These are phyloP conservation scores for Populus davidiana DNA, from an alignment of 345 rosid genomes.

Conservation along the genomic window DNA sequence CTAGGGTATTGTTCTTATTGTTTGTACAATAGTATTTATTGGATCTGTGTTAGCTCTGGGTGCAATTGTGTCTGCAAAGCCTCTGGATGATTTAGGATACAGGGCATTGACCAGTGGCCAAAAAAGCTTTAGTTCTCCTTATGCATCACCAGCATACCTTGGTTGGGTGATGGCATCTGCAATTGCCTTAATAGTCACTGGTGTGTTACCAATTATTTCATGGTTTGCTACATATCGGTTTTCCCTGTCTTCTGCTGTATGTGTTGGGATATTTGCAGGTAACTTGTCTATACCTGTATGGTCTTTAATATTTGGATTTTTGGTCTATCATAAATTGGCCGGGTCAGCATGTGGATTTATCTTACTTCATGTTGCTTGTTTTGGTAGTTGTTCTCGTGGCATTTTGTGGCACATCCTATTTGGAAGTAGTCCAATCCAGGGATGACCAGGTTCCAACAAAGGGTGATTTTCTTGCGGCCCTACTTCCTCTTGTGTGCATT, in stretches of 20 bases:
- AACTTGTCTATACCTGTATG: constrained; percentile 21
- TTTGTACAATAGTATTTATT: constrained; percentile 59
- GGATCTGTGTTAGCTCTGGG: constrained; percentile 83
- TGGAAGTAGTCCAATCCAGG: constrained; percentile 88
- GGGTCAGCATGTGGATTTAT: constrained; percentile 2
- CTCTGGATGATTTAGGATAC: constrained; percentile 73
- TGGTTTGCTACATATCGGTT: constrained; percentile 98
- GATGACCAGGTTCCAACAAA: constrained; percentile 75
- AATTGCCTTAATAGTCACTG: constrained; percentile 84
- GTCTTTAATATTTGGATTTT: constrained; percentile 14
- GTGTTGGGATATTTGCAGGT: constrained; percentile 84
- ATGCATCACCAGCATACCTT: constrained; percentile 80
- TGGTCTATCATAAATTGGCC: constrained; percentile 8
- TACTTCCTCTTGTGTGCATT: constrained; percentile 91
- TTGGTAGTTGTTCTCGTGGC: constrained; percentile 84
- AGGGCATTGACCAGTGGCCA: constrained; percentile 65
- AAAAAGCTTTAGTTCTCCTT: constrained; percentile 66
- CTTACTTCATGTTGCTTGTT: constrained; percentile 23
- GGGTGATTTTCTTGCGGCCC: constrained; percentile 93
- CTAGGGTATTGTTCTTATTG: constrained; percentile 72
- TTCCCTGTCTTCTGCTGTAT: constrained; percentile 81
- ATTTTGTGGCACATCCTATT: constrained; percentile 85
- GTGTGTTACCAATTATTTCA: constrained; percentile 88
- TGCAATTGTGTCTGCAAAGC: constrained; percentile 79
- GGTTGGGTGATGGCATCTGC: constrained; percentile 99